A percentile compares a stretch with the other conserved stretches of the same genome.
phyloP scores from a whole-genome alignment of 163 green algal genomes.

The Chlorella variabilis region DNA sequence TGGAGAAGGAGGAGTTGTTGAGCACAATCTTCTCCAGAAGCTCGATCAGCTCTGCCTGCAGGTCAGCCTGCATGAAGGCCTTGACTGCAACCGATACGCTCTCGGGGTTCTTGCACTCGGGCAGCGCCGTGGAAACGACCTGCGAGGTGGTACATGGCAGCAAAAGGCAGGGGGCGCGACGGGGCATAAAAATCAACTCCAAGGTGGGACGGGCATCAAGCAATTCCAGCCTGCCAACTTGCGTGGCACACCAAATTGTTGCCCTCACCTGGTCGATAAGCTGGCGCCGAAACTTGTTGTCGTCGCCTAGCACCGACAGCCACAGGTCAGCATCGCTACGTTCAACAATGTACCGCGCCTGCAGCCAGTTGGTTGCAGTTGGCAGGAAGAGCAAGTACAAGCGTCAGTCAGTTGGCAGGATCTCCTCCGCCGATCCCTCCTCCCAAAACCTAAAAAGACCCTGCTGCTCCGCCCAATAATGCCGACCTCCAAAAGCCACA shows the following conservation, averaged over 20 bases:
- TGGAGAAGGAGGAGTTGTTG: constrained; percentile 96
- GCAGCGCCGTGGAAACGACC: constrained; percentile 97
- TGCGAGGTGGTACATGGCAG: constrained; percentile 38
- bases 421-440: too few species aligned
- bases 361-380: too few species aligned
- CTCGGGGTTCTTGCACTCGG: constrained; percentile 98
- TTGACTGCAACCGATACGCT: constrained; percentile 95
- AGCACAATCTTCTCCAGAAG: constrained; percentile 99
- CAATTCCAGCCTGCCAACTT: background rate
- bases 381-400: too few species aligned
- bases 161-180: too few species aligned
- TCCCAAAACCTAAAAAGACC: too few species aligned
- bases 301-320: constrained; percentile 90
- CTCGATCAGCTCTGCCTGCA: constrained; percentile 98
- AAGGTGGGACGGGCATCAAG: too few species aligned
- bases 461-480: too few species aligned
- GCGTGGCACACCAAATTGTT: background rate
- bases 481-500: constrained; percentile 22
- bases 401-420: too few species aligned
- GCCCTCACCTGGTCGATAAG: constrained; percentile 91
- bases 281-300: constrained; percentile 86
- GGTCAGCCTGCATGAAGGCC: constrained; percentile 97
- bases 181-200: too few species aligned
- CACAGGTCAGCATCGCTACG: constrained; percentile 92
- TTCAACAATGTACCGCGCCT: constrained; percentile 95